phyloP scores from a whole-genome alignment of 2,329 filamentous ascomycete genomes.

The Lecanicillium sp. region DNA sequence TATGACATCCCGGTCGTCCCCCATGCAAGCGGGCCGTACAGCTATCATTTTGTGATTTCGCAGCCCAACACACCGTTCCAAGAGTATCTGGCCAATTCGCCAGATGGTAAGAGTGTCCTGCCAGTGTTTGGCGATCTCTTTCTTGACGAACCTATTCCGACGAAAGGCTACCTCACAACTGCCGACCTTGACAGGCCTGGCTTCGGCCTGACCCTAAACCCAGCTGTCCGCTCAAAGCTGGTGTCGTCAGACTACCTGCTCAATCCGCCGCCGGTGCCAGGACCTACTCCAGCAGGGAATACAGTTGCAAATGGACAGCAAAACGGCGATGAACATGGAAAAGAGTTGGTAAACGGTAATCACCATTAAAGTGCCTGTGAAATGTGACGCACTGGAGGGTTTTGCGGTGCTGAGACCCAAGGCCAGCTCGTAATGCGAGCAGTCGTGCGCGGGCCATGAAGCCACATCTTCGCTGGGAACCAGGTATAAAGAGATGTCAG shows the following conservation, averaged over 20 bases:
- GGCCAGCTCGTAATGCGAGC: too few relatives aligned
- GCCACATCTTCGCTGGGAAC: too few relatives aligned
- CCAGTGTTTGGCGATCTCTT: constrained; percentile 92
- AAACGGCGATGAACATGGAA: not conserved
- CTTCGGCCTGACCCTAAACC: constrained; percentile 83
- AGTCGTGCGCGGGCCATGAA: too few relatives aligned
- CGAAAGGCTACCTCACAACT: constrained; percentile 72
- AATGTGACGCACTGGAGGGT: too few relatives aligned
- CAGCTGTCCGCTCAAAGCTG: constrained; percentile 59
- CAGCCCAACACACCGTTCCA: constrained; percentile 93
- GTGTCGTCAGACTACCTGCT: constrained; percentile 70
- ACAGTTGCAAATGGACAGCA: constrained; percentile 6
- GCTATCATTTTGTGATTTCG: constrained; percentile 92
- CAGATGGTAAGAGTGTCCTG: constrained; percentile 81
- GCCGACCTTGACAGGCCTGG: constrained; percentile 80
- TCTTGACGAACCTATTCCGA: constrained; percentile 81
- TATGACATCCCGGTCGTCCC: constrained; percentile 94
- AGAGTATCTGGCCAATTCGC: constrained; percentile 89
- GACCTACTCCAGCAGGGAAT: constrained; percentile 25
- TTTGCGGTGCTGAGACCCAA: too few relatives aligned
- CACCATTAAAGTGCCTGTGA: too few relatives aligned
- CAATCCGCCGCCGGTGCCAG: constrained; percentile 51
- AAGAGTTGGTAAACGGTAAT: too few relatives aligned
- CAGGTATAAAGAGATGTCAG: too few relatives aligned
- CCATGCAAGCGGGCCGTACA: constrained; percentile 91